Conservation (phyloP, 2,329 filamentous ascomycete species). For the Aquanectria penicillioides region DNA sequence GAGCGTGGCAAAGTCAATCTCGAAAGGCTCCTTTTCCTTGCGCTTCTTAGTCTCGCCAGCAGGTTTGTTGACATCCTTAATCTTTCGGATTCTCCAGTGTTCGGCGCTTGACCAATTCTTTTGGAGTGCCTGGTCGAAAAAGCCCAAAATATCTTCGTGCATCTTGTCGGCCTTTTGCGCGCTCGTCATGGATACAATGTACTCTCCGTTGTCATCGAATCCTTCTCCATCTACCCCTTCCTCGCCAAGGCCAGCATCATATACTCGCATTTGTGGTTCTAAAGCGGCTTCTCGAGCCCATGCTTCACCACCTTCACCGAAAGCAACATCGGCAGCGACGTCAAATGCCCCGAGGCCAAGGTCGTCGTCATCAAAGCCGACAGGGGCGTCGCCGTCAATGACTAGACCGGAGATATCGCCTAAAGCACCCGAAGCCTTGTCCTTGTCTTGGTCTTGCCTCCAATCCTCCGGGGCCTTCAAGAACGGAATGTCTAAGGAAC, state of each 20-base stretch:
- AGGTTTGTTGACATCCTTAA: constrained; percentile 80
- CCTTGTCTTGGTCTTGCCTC: constrained; percentile 75
- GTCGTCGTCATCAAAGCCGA: constrained; percentile 79
- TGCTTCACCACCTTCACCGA: constrained; percentile 94
- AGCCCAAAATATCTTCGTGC: constrained; percentile 96
- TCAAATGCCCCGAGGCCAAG: constrained; percentile 78
- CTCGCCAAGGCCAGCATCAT: constrained; percentile 72
- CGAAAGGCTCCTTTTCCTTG: constrained; percentile 96
- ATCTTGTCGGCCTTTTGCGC: constrained; percentile 70
- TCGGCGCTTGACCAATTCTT: constrained; percentile 99
- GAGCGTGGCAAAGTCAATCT: constrained; percentile 87
- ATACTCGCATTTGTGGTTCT: constrained; percentile 86
- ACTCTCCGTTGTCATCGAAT: constrained; percentile 71
- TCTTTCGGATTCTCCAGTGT: constrained; percentile 95
- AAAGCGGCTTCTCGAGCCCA: constrained; percentile 93
- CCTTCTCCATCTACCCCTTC: constrained; percentile 53
- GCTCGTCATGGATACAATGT: constrained; percentile 81
- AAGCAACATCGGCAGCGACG: constrained; percentile 78
- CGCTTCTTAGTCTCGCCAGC: constrained; percentile 70
- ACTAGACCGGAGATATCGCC: constrained; percentile 82
- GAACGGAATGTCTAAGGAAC: constrained; percentile 89
- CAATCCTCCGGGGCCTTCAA: constrained; percentile 89
- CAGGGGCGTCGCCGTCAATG: constrained; percentile 85
- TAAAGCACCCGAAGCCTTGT: constrained; percentile 62
- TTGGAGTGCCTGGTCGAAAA: constrained; percentile 95